phyloP scores from a whole-genome alignment of 2,329 filamentous ascomycete genomes.

The Coleophoma crateriformis region DNA sequence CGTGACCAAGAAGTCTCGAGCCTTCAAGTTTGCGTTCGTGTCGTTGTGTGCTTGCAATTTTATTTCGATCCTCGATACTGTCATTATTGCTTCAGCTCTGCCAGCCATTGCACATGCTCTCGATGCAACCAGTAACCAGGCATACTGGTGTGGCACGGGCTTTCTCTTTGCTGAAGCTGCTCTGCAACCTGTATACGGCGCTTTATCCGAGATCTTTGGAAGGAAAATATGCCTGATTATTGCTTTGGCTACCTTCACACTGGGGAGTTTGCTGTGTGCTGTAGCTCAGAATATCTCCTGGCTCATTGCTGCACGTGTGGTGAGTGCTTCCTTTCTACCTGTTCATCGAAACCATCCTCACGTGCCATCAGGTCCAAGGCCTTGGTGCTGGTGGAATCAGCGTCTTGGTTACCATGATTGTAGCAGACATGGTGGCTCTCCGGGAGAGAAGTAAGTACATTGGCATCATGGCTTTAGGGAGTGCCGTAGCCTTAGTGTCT shows the following conservation, averaged over 20 bases:
- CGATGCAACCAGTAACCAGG: conserved; percentile 7
- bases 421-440: conserved; percentile 46
- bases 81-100: conserved; percentile 10
- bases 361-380: conserved; percentile 26
- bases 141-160: conserved; percentile 12
- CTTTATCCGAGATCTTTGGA: conserved; percentile 8
- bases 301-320: conserved; percentile 8
- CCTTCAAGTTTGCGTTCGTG: conserved; percentile 7
- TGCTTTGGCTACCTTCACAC: conserved; percentile 7
- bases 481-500: conserved; percentile 13
- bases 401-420: conserved; percentile 38
- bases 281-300: conserved; percentile 7
- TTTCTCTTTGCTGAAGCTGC: conserved; percentile 12
- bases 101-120: conserved; percentile 9
- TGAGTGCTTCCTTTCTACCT: conserved; percentile 1
- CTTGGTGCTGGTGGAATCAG: conserved; percentile 39
- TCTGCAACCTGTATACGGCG: conserved; percentile 11
- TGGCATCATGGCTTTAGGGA: conserved; percentile 17
- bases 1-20: conserved; percentile 2
- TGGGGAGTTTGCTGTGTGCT: conserved; percentile 12
- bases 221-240: conserved; percentile 7
- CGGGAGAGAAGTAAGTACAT: conserved; percentile 38
- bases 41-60: conserved; percentile 8
- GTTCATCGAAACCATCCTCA: background rate
- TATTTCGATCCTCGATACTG: conserved; percentile 9